These are phyloP conservation scores for Apiotrichum akiyoshidainum DNA, from an alignment of 1,284 basidiomycete genomes.

Conservation along the genomic window DNA sequence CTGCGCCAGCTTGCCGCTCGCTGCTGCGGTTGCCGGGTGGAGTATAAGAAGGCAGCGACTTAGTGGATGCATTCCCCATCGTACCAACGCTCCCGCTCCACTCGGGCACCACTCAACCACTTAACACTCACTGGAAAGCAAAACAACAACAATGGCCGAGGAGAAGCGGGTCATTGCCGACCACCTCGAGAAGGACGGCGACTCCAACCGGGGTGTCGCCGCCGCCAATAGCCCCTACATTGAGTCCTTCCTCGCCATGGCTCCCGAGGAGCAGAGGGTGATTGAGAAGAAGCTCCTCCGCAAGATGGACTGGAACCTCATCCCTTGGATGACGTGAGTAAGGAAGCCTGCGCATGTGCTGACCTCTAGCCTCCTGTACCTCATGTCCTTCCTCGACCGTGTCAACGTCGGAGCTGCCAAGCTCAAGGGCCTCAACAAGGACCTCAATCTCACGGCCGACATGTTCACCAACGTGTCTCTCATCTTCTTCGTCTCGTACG, in stretches of 20 bases:
- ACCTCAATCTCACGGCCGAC: slow-evolving; percentile 47
- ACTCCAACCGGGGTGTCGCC: no score
- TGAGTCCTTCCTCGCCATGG: slow-evolving; percentile 32
- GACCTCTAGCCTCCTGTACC: slow-evolving; percentile 34
- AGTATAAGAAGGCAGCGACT: no score
- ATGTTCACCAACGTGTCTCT: slow-evolving; percentile 48
- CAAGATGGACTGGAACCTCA: slow-evolving; percentile 46
- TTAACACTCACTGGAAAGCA: neutral
- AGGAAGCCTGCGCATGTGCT: slow-evolving; percentile 1
- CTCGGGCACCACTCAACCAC: neutral
- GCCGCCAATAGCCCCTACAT: neutral
- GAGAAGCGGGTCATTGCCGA: neutral
- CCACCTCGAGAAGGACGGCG: neutral
- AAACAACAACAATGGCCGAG: neutral
- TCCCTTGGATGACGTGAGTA: slow-evolving; percentile 52
- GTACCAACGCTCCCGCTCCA: no score
- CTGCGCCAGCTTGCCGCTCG: no score
- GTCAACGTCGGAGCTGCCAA: slow-evolving; percentile 52
- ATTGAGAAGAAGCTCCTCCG: slow-evolving; percentile 43
- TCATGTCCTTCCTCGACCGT: slow-evolving; percentile 54
- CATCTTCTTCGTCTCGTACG: slow-evolving; percentile 48
- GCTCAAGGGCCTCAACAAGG: slow-evolving; percentile 42
- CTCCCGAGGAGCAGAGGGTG: slow-evolving; percentile 36
- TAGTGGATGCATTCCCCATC: no score
- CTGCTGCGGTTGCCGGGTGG: no score